These are phyloP conservation scores for Lepidium sativum DNA, from an alignment of 345 rosid species.

Conservation along the genomic window DNA sequence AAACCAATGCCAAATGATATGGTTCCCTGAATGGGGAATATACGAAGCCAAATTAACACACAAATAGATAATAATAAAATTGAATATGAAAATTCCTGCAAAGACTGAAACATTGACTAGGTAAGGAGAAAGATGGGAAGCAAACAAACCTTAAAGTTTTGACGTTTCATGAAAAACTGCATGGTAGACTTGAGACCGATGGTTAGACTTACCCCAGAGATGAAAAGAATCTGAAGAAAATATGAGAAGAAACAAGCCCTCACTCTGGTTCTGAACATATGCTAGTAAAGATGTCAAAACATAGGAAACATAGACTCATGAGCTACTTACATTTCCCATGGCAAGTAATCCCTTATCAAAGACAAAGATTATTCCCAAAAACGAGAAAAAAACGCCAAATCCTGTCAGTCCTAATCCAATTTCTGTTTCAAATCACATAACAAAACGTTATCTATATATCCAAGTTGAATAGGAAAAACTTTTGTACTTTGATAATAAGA, in stretches of 20 bases:
- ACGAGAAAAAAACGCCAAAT: slow-evolving; percentile 88
- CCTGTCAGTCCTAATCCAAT: slow-evolving; percentile 95
- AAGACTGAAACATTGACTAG: not conserved
- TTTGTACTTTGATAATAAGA: not conserved
- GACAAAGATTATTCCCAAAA: slow-evolving; percentile 77
- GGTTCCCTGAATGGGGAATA: slow-evolving; percentile 58
- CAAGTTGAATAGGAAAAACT: not conserved
- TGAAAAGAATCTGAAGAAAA: slow-evolving; percentile 66
- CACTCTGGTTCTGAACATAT: not conserved
- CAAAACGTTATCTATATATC: not conserved
- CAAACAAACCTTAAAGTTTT: slow-evolving; percentile 71
- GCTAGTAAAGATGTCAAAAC: not conserved
- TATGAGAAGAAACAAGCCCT: not conserved
- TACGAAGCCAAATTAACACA: not conserved
- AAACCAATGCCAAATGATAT: slow-evolving; percentile 85
- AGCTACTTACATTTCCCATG: slow-evolving; percentile 86
- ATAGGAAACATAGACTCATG: not conserved
- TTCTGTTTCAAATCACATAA: slow-evolving; percentile 34
- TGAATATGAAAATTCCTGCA: not conserved
- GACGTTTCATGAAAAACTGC: slow-evolving; percentile 94
- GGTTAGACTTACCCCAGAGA: slow-evolving; percentile 90
- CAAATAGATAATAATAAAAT: not conserved
- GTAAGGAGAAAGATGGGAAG: not conserved
- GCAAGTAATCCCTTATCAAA: slow-evolving; percentile 96
- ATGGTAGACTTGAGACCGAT: slow-evolving; percentile 90